Evolutionary conservation across 2,329 filamentous ascomycete genomes (phyloP), one percentile per base, ranked within the genome.

Genomic region (Endoconidiophora laricicola): DNA sequence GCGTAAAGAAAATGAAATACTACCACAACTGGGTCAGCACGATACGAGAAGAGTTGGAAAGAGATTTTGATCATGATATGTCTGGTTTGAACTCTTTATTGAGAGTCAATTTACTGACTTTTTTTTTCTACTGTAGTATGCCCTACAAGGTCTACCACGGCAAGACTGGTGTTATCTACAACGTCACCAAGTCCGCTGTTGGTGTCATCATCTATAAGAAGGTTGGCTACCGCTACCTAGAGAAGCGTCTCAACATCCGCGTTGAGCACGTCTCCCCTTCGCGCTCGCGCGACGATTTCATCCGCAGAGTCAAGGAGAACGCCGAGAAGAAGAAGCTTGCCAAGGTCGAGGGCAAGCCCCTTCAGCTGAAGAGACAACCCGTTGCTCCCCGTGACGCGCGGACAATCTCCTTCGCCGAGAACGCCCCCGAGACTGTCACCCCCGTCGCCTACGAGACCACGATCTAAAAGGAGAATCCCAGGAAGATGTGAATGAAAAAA

Each of bases 181-280:
- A 98, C 78, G 91, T 98, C 64, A 91, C 90, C 73, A 94, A 95
- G 81, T 84, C 79, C 63, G 85, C 91, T 43, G 87, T 98, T 68
- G 91, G 91, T 65, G 84, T 98, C 71, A 95, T 98, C 74, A 85
- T 98, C 74, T 90, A 94, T 84, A 95, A 94, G 81, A 86, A 93
- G 72, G 91, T 98, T 69, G 87, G 88, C 74, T 91, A 96, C 83
- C 85, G 90, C 66, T 98, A 95, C 81, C 78, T 98, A 69, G 91
- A 98, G 85, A 98, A 98, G 87, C 90, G 91, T 70, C 81, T 98
- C 77, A 96, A 94, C 81, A 78, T 98, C 74, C 86, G 91, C 68
- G 73, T 96, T 71, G 91, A 98, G 83, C 91, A 98, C 82, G 79
- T 98, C 72, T 73, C 74, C 65, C 84, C 85, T 67, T 96, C 90